Base-by-base conservation (phyloP, 1,139 yeast genomes). In the Candida anutae region DNA sequence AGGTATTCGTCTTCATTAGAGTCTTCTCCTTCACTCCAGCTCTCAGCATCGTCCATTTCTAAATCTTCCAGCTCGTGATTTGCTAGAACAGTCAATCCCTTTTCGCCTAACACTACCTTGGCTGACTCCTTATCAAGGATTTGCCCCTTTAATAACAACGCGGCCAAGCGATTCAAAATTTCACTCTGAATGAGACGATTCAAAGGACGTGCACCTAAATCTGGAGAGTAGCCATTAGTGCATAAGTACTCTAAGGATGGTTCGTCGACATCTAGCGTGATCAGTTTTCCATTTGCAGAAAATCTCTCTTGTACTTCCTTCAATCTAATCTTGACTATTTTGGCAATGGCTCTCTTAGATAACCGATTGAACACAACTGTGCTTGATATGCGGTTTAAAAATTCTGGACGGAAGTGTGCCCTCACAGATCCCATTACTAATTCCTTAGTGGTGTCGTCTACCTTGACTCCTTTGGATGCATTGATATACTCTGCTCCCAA, bases 151-250 rank as follows among this genome's bases (percentile, higher is more conserved):
- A 90, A 70, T 34, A 90, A 71, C 57, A 81, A 69, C n/a, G 90
- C 72, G 1, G 99, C 98, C 58, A 90, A 65, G 45, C 69, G 77
- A 58, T 90, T 90, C 54, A 90, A 74, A 17, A 90, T 69, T 53
- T 87, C 94, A 39, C 70, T 74, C 57, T 90, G 97, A 39, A 90
- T 87, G 43, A 90, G 71, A 48, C 98, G 76, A 69, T 90, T 93
- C 59, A 90, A 71, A 36, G 99, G 99, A 55, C 99, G 75, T 3
- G 99, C 98, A 58, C 99, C 98, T 53, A 90, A 68, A 53, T 87
- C 95, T 29, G 82, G 71, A 16, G 95, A 85, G 60, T 88, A 90
- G 26, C 99, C 98, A 46, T 87, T 65, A 43, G 70, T 67, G 43
- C 88, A 75, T 40, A 90, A 66, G 64, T 80, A 90, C 30, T 82